These are phyloP conservation scores for Rhynchosporium agropyri DNA, from an alignment of 2,329 filamentous ascomycete genomes.

Conservation along the genomic window DNA sequence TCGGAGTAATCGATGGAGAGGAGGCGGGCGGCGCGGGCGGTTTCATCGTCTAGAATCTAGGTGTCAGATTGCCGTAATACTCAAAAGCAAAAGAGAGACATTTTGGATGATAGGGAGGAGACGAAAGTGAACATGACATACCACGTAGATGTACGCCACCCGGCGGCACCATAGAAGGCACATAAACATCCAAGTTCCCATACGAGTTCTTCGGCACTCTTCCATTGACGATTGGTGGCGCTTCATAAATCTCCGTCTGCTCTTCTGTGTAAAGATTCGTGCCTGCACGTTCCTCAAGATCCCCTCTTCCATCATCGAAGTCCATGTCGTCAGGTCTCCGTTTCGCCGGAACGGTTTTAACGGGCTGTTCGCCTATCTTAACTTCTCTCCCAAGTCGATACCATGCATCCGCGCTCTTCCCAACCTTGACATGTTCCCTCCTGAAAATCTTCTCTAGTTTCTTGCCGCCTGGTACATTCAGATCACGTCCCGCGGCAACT, in stretches of 20 bases:
- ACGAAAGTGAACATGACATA: constrained; percentile 37
- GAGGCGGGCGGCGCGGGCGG: constrained; percentile 71
- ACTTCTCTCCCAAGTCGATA: constrained; percentile 84
- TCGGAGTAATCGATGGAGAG: constrained; percentile 85
- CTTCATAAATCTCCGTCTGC: constrained; percentile 72
- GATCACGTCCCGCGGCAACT: constrained; percentile 66
- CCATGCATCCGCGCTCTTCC: constrained; percentile 84
- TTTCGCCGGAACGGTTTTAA: constrained; percentile 68
- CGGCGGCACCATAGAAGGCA: constrained; percentile 84
- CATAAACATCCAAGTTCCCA: constrained; percentile 92
- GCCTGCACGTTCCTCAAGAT: constrained; percentile 52
- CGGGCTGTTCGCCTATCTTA: constrained; percentile 75
- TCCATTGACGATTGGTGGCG: constrained; percentile 75
- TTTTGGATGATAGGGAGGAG: not conserved
- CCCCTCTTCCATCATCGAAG: constrained; percentile 42
- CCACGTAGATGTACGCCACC: constrained; percentile 77
- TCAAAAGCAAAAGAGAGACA: not conserved
- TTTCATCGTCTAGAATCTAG: constrained; percentile 50
- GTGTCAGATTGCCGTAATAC: constrained; percentile 38
- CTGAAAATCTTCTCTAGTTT: constrained; percentile 78
- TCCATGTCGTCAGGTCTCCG: constrained; percentile 43
- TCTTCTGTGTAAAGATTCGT: constrained; percentile 62
- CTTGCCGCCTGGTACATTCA: constrained; percentile 38
- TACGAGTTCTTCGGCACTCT: constrained; percentile 87
- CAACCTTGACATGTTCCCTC: constrained; percentile 75